Base-by-base conservation (phyloP, 73 alveolate species). In the Diophrys sp. region DNA sequence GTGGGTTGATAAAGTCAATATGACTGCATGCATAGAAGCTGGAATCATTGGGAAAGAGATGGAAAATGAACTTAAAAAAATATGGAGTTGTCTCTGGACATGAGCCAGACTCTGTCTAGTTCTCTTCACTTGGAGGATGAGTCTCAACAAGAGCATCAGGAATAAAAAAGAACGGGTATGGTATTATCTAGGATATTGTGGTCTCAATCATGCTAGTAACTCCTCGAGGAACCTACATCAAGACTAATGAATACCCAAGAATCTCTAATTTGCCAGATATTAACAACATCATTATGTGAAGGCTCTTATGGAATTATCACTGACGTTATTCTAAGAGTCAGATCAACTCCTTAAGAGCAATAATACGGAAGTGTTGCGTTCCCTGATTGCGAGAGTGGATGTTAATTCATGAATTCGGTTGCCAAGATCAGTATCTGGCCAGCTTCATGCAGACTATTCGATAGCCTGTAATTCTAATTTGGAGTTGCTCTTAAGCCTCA, bases 91-190 rank as follows among this genome's bases (percentile, higher is more conserved):
- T 84, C 80, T 75, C 89, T 53, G 98, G 98, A n/a, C 98, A 94
- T 79, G 98, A 94, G 76, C 98, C 98, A 25, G 98, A 94, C 78
- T 89, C 96, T 23, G 89, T 85, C 24, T 97, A 94, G 77, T 91
- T 94, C 86, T 91, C 97, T 8, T 80, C 96, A 33, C 81, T 94
- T 25, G 98, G 98, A 56, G 98, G 98, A 27, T 94, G 98, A 97
- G 88, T 94, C 29, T 75, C 95, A 29, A 94, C 98, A 23, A 91
- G 95, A 74, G 98, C 98, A 0, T 84, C 95, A 33, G 99, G 99
- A 54, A 96, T 96, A 98, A 96, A 96, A 87, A 91, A 95, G 80
- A 94, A 96, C 71, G 83, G 74, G 25, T 96, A 96, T 83, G 99
- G 99, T 67, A 96, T 95, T 79, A 96, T 96, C 53, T 98, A 96